A percentile compares a stretch with the other conserved stretches of the same genome.
Conservation (phyloP, 2,329 filamentous ascomycete species). For the Fusarium concolor region DNA sequence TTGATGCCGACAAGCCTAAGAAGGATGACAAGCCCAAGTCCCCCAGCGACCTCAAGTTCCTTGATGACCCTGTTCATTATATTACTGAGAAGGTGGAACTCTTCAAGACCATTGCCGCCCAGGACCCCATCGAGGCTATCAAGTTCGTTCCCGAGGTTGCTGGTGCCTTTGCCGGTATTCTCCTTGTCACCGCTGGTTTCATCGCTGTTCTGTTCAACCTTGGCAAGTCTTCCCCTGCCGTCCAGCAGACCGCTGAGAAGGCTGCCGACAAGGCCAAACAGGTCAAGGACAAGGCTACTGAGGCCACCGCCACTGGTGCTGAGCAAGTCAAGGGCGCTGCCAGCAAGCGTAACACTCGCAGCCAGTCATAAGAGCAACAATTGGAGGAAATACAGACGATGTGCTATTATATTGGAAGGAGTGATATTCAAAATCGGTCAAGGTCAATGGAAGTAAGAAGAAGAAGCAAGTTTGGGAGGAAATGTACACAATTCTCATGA, state of each 20-base stretch:
- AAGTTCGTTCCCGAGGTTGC: constrained; percentile 94
- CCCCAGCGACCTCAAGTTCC: constrained; percentile 84
- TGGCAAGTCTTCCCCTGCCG: constrained; percentile 70
- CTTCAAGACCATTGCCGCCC: constrained; percentile 85
- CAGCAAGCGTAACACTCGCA: constrained; percentile 70
- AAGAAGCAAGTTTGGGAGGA: constrained; percentile 26
- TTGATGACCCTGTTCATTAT: constrained; percentile 88
- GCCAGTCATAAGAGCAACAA: constrained; percentile 59
- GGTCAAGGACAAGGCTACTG: constrained; percentile 73
- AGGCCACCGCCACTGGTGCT: constrained; percentile 69
- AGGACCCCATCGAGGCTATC: constrained; percentile 84
- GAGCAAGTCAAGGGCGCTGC: constrained; percentile 82
- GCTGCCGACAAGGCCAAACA: constrained; percentile 79
- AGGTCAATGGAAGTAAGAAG: constrained; percentile 13
- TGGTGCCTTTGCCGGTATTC: constrained; percentile 78
- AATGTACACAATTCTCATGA: constrained; percentile 39
- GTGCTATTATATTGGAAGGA: constrained; percentile 5
- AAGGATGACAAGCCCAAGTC: constrained; percentile 71
- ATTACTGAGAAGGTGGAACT: constrained; percentile 93
- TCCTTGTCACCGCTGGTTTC: constrained; percentile 77
- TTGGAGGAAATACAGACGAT: not conserved
- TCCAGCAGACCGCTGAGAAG: constrained; percentile 76
- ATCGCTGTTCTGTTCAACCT: constrained; percentile 74
- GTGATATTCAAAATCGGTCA: constrained; percentile 13
- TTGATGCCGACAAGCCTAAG: constrained; percentile 85